Evolutionary conservation across 108 stramenopile genomes (phyloP), one percentile per base, ranked within the genome.

Genomic region (Chaetoceros muelleri): DNA sequence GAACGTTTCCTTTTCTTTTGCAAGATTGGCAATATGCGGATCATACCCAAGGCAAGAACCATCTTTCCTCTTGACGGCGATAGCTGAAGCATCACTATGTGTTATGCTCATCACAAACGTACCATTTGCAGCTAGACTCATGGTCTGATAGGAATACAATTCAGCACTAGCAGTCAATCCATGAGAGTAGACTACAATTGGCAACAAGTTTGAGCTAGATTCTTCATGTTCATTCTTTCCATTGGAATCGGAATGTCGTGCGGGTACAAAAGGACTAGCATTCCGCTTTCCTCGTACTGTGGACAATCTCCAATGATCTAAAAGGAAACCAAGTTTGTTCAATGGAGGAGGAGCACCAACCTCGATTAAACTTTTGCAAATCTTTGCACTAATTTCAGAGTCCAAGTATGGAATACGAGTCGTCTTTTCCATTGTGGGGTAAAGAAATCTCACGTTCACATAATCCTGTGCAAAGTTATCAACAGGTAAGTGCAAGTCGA

Each of bases 141-240:
- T 53, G 2, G 76, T 78, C 51, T 79, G 76, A 30, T 78, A 69
- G 0, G 53, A 52, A 55, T 84, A 84, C 16, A 78, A 52, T 24
- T 67, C 69, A 1, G 71, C 58, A 31, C 48, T 69, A 18, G 76
- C 82, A 20, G 69, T 72, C 45, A 84, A 52, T 22, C 82, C 82
- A 63, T 84, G 82, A 3, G 82, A 84, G 55, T 70, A 80, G 24
- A 74, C 60, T 28, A 77, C 54, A 22, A 84, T 50, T 1, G 82
- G 82, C 0, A 71, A 60, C 23, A 16, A 16, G 5, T 22, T 3
- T 40, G 34, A 13, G 13, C 34, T 40, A 40, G 8, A 8, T 5
- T 26, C 49, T 8, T 24, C 49, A 10, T 24, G 8, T 10, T 5
- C 5, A 8, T 8, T 40, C 5, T 40, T 13, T 5, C 34, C 34